Base-by-base conservation (phyloP, 768 basidiomycete species). In the Trametes sanguinea region DNA sequence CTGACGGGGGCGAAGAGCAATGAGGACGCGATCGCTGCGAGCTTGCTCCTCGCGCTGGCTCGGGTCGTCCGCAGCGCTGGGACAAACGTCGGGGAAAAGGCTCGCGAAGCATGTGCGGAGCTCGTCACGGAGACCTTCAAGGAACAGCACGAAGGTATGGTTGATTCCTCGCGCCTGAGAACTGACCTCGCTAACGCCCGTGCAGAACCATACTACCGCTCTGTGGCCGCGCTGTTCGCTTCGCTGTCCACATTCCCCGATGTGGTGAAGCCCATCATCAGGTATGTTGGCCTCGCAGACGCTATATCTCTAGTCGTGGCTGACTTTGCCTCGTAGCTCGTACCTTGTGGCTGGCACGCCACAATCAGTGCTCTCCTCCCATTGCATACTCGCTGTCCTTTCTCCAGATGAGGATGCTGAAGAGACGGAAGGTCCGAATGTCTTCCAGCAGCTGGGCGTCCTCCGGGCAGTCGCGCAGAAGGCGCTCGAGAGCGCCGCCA, bases 71-170 rank as follows among this genome's bases (percentile, higher is more conserved):
- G 74, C 55, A 90, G 77, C 73, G 94, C 85, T 1, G 84, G 83
- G 0, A 77, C 84, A 55, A 91, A 95, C 65, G 79, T 95, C 6
- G 89, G 93, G 0, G 87, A 90, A 30, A 88, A 87, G 69, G 87
- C 86, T 1, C 80, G 84, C 64, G 89, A 91, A 58, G 76, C 83
- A 0, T 88, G 92, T 56, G 76, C 89, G 35, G 93, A 94, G 66
- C 71, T 98, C 11, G 81, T 94, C 1, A 75, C 80, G 3, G 92
- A 95, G 57, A 86, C 92, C 1, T 96, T 96, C 78, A 80, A 84
- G 46, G 89, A 88, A 61, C 73, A 74, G 1, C 87, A 87, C 60
- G 84, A 86, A 65, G 91, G 90, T 91, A 63, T 68, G 6, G 54
- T 40, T 45, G 17, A 32, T 44, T 27, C 51, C 33, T 50, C 2